Conservation (phyloP, 2,329 filamentous ascomycete genomes). For the Beauveria brongniartii region DNA sequence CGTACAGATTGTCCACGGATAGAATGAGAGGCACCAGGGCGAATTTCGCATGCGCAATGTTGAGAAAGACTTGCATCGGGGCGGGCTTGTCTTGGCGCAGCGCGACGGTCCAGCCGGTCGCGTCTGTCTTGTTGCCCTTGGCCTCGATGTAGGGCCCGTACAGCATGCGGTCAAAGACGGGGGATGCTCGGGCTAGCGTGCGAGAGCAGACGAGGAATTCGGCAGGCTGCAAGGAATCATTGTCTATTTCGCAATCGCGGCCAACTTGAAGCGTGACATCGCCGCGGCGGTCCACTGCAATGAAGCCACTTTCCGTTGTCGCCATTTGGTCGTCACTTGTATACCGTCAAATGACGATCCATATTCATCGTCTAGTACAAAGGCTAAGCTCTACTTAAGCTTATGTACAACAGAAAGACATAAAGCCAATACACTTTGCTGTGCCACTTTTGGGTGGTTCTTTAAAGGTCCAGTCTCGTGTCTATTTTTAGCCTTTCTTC, state of each 20-base stretch:
- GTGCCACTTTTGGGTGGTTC: neutral
- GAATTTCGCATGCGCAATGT: neutral
- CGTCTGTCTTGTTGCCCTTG: neutral
- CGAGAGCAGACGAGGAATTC: neutral
- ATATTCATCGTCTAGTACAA: neutral
- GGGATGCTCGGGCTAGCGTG: neutral
- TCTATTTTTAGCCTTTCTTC: neutral
- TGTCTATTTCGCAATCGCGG: neutral
- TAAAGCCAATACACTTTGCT: neutral
- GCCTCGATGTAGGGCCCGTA: neutral
- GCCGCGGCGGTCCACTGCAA: neutral
- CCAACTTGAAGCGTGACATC: neutral
- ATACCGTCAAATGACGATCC: neutral
- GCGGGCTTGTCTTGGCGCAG: neutral
- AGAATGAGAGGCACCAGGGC: constrained; percentile 17
- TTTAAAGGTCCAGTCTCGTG: neutral
- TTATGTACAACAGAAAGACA: neutral
- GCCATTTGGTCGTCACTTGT: neutral
- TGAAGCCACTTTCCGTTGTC: neutral
- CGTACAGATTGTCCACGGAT: constrained; percentile 18
- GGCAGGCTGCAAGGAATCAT: neutral
- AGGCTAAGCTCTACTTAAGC: neutral
- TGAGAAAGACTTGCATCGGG: neutral
- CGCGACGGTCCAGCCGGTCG: neutral
- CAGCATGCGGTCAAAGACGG: neutral